phyloP scores from a whole-genome alignment of 441 rosid genomes.

The Erodium trifolium region DNA sequence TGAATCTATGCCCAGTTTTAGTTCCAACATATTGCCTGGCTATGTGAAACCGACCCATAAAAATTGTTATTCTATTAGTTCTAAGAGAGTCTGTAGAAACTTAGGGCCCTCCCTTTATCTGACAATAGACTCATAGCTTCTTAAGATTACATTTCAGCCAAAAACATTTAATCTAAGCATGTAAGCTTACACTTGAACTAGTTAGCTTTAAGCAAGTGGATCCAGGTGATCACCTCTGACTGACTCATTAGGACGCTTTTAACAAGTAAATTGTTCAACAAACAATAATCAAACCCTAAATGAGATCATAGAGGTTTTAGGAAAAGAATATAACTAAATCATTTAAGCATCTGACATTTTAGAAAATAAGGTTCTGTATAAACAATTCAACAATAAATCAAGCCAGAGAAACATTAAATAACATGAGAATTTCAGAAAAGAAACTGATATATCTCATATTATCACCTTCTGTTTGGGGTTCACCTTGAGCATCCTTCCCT shows the following conservation, averaged over 20 bases:
- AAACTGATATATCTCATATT: slow-evolving; percentile 14
- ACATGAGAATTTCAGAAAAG: slow-evolving; percentile 7
- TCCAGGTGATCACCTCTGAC: too few relatives aligned
- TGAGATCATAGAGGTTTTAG: not conserved
- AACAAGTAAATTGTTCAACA: not conserved
- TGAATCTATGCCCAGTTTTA: not conserved
- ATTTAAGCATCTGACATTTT: not conserved
- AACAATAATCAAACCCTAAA: not conserved
- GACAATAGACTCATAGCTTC: too few relatives aligned
- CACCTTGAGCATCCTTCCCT: slow-evolving; percentile 25
- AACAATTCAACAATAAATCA: not conserved
- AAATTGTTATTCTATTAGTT: not conserved
- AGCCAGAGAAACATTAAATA: not conserved
- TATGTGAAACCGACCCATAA: not conserved
- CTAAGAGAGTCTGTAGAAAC: not conserved
- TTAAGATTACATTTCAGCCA: too few relatives aligned
- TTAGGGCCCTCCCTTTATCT: not conserved
- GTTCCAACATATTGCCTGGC: not conserved
- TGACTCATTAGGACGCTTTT: not conserved
- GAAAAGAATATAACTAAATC: slow-evolving; percentile 1
- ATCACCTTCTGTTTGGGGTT: slow-evolving; percentile 46
- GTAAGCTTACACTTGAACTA: not conserved
- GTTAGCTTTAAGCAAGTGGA: not conserved
- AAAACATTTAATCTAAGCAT: not conserved
- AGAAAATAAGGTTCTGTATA: not conserved